phyloP scores from a whole-genome alignment of 768 basidiomycete genomes.

The Macrolepiota fuliginosa region DNA sequence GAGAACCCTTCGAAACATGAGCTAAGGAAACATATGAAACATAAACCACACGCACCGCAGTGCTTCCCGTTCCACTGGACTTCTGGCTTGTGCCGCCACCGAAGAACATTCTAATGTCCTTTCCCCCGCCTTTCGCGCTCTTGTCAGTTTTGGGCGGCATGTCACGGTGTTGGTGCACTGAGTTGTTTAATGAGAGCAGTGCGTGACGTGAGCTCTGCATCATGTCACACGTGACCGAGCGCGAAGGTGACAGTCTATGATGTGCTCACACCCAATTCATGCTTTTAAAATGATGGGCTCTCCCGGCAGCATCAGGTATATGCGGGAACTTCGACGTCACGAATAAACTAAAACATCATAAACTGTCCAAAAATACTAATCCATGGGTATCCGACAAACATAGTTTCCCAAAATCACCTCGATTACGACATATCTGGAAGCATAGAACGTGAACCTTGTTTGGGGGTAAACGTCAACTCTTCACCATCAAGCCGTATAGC shows the following conservation, averaged over 20 bases:
- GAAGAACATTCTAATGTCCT: conserved; percentile 40
- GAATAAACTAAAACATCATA: neutral
- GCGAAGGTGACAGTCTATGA: neutral
- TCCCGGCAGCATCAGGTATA: neutral
- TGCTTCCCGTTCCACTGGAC: conserved; percentile 8
- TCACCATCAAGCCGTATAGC: neutral
- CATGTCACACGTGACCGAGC: neutral
- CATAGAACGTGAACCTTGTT: neutral
- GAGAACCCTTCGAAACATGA: neutral
- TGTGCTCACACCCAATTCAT: neutral
- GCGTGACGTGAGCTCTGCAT: neutral
- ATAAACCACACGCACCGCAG: neutral
- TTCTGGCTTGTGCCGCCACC: conserved; percentile 16
- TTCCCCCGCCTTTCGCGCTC: conserved; percentile 24
- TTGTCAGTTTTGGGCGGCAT: conserved; percentile 14
- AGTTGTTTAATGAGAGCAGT: neutral
- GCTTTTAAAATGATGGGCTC: no score
- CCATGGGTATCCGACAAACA: neutral
- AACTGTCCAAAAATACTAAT: neutral
- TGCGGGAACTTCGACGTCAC: neutral
- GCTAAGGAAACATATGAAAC: neutral
- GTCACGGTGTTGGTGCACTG: neutral
- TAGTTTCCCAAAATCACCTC: neutral
- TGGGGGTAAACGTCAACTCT: neutral
- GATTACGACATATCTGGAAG: neutral